A percentile compares a stretch with the other conserved stretches of the same genome.
Evolutionary conservation across 2,329 filamentous ascomycete genomes (phyloP).

Genomic region (Colletotrichum chrysophilum): DNA sequence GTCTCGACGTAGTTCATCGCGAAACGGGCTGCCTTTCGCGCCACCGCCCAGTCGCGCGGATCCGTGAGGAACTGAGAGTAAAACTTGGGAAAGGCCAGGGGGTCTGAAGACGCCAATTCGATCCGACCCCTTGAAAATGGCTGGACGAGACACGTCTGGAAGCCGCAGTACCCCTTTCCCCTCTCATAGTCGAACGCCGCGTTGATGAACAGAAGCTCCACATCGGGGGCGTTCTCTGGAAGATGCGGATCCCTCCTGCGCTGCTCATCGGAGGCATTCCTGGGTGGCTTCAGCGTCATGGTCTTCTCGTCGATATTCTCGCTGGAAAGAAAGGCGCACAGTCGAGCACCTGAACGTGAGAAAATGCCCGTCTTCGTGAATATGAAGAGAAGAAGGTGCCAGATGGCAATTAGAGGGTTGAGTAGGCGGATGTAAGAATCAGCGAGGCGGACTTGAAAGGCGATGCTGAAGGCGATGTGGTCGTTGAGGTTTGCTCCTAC

Average conservation of each 20-base stretch:
- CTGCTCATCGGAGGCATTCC: neutral
- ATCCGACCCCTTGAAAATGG: slow-evolving; percentile 33
- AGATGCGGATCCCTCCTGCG: slow-evolving; percentile 23
- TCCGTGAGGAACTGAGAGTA: slow-evolving; percentile 34
- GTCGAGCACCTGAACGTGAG: slow-evolving; percentile 20
- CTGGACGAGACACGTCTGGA: slow-evolving; percentile 33
- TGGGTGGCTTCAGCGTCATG: slow-evolving; percentile 23
- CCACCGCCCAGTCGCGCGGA: slow-evolving; percentile 28
- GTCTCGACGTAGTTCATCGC: slow-evolving; percentile 32
- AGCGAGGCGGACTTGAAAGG: slow-evolving; percentile 28
- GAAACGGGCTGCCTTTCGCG: slow-evolving; percentile 33
- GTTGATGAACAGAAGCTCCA: slow-evolving; percentile 43
- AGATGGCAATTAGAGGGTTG: slow-evolving; percentile 26
- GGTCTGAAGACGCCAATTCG: slow-evolving; percentile 38
- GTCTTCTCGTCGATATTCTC: slow-evolving; percentile 30
- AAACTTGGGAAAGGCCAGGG: slow-evolving; percentile 34
- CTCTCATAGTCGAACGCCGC: slow-evolving; percentile 32
- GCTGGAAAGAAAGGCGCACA: slow-evolving; percentile 29
- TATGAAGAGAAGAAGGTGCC: slow-evolving; percentile 32
- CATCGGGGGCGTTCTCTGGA: slow-evolving; percentile 31
- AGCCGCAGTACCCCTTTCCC: slow-evolving; percentile 25
- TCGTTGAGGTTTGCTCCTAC: slow-evolving; percentile 32
- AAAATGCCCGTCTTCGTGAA: slow-evolving; percentile 32
- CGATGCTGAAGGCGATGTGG: slow-evolving; percentile 30
- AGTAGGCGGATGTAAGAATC: slow-evolving; percentile 28